Percentiles rank a stretch among this genome's conserved stretches.
Conservation (phyloP, 352 stramenopile species). For the Pythium utonaiense region DNA sequence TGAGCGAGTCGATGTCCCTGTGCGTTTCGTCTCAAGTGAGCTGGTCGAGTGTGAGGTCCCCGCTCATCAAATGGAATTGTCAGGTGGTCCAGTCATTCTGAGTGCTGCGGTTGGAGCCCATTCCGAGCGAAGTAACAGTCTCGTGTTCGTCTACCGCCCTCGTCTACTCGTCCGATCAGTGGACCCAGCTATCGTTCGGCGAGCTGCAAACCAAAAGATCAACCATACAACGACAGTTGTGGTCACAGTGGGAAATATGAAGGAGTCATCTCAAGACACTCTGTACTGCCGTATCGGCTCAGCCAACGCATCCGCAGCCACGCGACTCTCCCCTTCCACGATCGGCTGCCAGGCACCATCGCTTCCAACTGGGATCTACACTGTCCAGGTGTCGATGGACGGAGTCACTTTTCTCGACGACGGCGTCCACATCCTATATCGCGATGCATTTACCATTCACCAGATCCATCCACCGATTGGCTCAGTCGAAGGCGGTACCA, state of each 20-base stretch:
- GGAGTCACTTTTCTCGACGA: slow-evolving; percentile 41
- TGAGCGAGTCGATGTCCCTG: not conserved
- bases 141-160: slow-evolving; percentile 17
- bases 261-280: not conserved
- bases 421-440: slow-evolving; percentile 35
- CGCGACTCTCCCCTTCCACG: slow-evolving; percentile 3
- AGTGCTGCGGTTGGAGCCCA: not conserved
- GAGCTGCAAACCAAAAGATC: not conserved
- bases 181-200: slow-evolving; percentile 7
- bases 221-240: not conserved
- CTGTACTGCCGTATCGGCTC: slow-evolving; percentile 16
- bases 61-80: slow-evolving; percentile 1
- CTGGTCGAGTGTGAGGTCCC: slow-evolving; percentile 5
- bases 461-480: slow-evolving; percentile 39
- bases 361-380: slow-evolving; percentile 38
- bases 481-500: slow-evolving; percentile 37
- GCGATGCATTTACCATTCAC: slow-evolving; percentile 33
- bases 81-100: slow-evolving; percentile 3
- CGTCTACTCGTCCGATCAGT: slow-evolving; percentile 12
- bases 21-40: not conserved
- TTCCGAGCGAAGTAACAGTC: slow-evolving; percentile 9
- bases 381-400: slow-evolving; percentile 45
- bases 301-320: slow-evolving; percentile 6
- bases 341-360: slow-evolving; percentile 8
- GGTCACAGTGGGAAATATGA: slow-evolving; percentile 11